Evolutionary conservation across 2,329 filamentous ascomycete species (phyloP).

Genomic region (Hysterium pulicare): DNA sequence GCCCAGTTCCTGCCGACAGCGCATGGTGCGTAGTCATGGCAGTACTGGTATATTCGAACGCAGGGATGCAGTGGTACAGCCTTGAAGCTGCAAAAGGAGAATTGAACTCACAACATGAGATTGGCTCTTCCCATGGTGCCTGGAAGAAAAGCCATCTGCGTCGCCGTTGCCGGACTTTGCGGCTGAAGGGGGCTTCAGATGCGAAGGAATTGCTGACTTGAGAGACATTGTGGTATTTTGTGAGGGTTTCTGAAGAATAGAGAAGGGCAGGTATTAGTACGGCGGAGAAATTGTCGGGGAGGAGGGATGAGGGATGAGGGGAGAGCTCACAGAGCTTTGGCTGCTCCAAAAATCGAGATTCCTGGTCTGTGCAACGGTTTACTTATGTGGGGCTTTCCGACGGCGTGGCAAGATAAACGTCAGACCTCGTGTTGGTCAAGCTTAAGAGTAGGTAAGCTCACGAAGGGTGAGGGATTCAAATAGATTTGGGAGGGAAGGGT

Average conservation of each 20-base stretch:
- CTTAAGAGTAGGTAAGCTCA: neutral
- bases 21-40: no score
- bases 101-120: slow-evolving; percentile 72
- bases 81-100: neutral
- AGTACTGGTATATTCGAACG: no score
- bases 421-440: neutral
- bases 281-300: slow-evolving; percentile 5
- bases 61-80: no score
- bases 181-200: slow-evolving; percentile 65
- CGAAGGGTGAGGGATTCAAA: neutral
- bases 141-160: slow-evolving; percentile 51
- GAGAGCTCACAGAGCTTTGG: slow-evolving; percentile 1
- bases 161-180: slow-evolving; percentile 34
- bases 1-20: no score
- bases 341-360: slow-evolving; percentile 5
- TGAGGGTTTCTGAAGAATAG: neutral
- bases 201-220: slow-evolving; percentile 74
- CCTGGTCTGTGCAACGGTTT: slow-evolving; percentile 11
- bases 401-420: neutral
- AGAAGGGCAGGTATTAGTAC: slow-evolving; percentile 3
- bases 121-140: slow-evolving; percentile 80
- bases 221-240: slow-evolving; percentile 56
- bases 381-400: slow-evolving; percentile 1
- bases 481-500: neutral
- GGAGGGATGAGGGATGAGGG: slow-evolving; percentile 6